Conservation (phyloP, 257 asterid species). For the Nicotiana otophora region DNA sequence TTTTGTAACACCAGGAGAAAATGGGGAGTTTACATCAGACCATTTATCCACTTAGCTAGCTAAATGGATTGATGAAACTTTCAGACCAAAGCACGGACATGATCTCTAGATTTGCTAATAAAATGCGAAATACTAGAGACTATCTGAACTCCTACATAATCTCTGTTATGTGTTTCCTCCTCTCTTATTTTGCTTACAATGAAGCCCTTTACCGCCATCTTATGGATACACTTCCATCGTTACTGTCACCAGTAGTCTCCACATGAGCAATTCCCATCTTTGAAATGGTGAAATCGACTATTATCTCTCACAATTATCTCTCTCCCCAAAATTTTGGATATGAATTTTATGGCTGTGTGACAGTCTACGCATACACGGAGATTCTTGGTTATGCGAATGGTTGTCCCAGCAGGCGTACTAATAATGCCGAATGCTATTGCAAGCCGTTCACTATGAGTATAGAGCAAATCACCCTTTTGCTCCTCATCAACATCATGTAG, state of each 20-base stretch:
- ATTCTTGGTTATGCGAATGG: slow-evolving; percentile 57
- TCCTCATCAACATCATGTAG: slow-evolving; percentile 66
- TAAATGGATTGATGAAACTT: neutral
- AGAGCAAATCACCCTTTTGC: slow-evolving; percentile 36
- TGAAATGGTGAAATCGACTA: slow-evolving; percentile 52
- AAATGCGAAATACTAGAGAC: slow-evolving; percentile 4
- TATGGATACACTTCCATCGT: neutral
- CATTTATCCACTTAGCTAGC: neutral
- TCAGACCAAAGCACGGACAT: neutral
- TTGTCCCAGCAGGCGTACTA: slow-evolving; percentile 47
- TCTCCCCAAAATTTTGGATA: slow-evolving; percentile 46
- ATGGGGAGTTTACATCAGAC: neutral
- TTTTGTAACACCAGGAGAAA: neutral
- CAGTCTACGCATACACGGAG: slow-evolving; percentile 66
- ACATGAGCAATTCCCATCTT: slow-evolving; percentile 58
- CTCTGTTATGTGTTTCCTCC: neutral
- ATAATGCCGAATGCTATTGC: slow-evolving; percentile 56
- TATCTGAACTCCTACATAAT: neutral
- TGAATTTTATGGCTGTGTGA: slow-evolving; percentile 51
- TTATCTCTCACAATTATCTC: slow-evolving; percentile 57
- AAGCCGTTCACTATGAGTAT: slow-evolving; percentile 51
- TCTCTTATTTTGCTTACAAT: neutral
- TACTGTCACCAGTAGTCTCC: slow-evolving; percentile 57
- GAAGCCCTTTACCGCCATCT: neutral
- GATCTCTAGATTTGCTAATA: neutral